Conservation (phyloP, 768 basidiomycete genomes). For the Leccinum incarnatum region DNA sequence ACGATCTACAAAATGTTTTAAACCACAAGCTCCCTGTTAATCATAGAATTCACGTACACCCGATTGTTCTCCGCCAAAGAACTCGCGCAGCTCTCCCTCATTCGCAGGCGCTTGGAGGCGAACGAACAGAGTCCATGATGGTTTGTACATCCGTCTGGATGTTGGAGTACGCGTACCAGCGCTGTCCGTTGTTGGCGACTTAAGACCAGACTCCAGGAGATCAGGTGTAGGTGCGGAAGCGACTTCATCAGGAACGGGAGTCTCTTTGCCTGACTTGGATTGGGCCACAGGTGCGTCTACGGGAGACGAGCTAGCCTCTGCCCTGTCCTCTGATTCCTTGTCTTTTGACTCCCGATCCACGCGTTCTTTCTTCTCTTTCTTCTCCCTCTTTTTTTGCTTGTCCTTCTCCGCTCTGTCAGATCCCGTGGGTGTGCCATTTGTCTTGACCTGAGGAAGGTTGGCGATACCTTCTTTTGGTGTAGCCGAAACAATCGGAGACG, state of each 20-base stretch:
- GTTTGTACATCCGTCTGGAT: constrained; percentile 55
- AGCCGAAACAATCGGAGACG: constrained; percentile 32
- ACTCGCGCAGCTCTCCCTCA: constrained; percentile 70
- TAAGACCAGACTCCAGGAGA: constrained; percentile 36
- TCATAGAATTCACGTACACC: constrained; percentile 48
- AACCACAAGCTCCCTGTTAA: background rate
- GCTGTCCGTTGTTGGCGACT: constrained; percentile 58
- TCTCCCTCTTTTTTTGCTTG: constrained; percentile 58
- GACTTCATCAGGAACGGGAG: constrained; percentile 31
- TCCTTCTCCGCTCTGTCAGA: constrained; percentile 56
- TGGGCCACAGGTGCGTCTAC: constrained; percentile 21
- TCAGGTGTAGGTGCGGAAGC: constrained; percentile 27
- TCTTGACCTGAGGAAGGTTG: constrained; percentile 30
- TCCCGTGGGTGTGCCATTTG: constrained; percentile 32
- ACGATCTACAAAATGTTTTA: constrained; percentile 50
- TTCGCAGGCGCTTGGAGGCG: constrained; percentile 51
- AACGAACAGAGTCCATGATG: constrained; percentile 88
- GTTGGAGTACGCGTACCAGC: constrained; percentile 72
- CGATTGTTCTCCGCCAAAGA: constrained; percentile 68
- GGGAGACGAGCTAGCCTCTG: constrained; percentile 28
- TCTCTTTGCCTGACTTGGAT: constrained; percentile 40
- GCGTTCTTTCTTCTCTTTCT: constrained; percentile 59
- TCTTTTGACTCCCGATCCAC: constrained; percentile 41
- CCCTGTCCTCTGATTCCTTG: constrained; percentile 37
- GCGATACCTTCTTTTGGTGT: constrained; percentile 38